These are phyloP conservation scores for Phytophthora agathidicida DNA, from an alignment of 352 stramenopile species.

Conservation along the genomic window DNA sequence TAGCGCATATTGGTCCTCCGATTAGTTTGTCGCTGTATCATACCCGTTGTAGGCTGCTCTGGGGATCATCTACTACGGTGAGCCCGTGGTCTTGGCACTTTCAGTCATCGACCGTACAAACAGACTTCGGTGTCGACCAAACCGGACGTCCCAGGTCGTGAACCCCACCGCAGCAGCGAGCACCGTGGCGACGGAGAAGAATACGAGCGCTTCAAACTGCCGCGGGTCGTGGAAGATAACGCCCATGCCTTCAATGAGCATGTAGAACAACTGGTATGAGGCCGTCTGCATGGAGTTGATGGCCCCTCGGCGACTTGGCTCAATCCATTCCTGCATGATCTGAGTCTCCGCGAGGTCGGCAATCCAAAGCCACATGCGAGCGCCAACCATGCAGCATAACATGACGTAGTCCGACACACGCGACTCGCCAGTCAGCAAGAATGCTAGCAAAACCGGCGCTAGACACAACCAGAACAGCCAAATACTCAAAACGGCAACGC, in stretches of 20 bases:
- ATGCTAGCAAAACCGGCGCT: conserved; percentile 43
- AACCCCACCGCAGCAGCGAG: conserved; percentile 58
- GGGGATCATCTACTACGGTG: conserved; percentile 3
- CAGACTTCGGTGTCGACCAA: conserved; percentile 38
- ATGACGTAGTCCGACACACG: conserved; percentile 58
- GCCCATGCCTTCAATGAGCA: conserved; percentile 58
- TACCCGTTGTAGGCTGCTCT: too few species aligned
- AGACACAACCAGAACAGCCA: conserved; percentile 72
- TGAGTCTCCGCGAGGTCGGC: conserved; percentile 67
- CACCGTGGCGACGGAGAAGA: conserved; percentile 57
- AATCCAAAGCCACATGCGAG: conserved; percentile 61
- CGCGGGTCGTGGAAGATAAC: conserved; percentile 59
- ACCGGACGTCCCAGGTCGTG: conserved; percentile 52
- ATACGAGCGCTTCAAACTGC: conserved; percentile 61
- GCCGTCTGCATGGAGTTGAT: conserved; percentile 77
- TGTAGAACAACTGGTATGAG: conserved; percentile 70
- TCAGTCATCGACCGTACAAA: conserved; percentile 22
- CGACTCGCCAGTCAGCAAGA: conserved; percentile 57
- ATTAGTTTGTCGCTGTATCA: too few species aligned
- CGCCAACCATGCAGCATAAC: conserved; percentile 52
- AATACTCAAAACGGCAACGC: conserved; percentile 58
- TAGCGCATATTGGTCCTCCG: too few species aligned
- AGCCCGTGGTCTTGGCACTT: background rate
- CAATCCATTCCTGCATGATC: conserved; percentile 78
- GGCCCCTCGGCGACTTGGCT: conserved; percentile 42